Evolutionary conservation across 2,329 filamentous ascomycete species (phyloP).

Genomic region (Trichoderma sp.): DNA sequence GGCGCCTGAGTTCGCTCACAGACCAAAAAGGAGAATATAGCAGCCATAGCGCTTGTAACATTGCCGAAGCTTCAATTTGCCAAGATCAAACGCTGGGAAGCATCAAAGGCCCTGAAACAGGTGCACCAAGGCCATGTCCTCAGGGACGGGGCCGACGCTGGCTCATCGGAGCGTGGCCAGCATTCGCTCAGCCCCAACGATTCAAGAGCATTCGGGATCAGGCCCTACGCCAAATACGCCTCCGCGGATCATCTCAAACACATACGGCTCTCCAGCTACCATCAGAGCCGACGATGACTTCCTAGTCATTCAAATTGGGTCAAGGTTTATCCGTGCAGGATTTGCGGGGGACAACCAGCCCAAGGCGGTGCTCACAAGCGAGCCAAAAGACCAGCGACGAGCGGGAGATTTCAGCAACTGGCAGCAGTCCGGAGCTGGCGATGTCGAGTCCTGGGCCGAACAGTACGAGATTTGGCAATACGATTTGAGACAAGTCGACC

Average conservation of each 20-base stretch:
- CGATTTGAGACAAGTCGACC: constrained; percentile 71
- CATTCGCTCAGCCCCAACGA: constrained; percentile 51
- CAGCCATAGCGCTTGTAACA: not conserved
- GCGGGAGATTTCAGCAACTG: constrained; percentile 80
- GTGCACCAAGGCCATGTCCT: constrained; percentile 43
- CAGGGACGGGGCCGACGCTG: constrained; percentile 46
- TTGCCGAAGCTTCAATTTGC: not conserved
- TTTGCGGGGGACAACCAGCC: constrained; percentile 83
- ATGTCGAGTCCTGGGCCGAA: constrained; percentile 60
- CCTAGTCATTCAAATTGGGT: constrained; percentile 79
- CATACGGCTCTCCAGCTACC: constrained; percentile 61
- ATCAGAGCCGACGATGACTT: constrained; percentile 79
- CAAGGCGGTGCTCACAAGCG: constrained; percentile 70
- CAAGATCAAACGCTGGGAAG: not conserved
- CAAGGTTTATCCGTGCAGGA: constrained; percentile 75
- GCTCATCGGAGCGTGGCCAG: constrained; percentile 61
- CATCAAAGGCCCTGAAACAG: not conserved
- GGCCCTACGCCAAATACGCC: constrained; percentile 62
- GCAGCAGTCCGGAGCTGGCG: constrained; percentile 52
- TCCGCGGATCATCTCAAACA: constrained; percentile 53
- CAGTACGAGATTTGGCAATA: constrained; percentile 76
- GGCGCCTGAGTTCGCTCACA: not conserved
- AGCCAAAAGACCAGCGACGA: constrained; percentile 73
- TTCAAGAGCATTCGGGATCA: constrained; percentile 38
- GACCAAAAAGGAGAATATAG: not conserved